These are phyloP conservation scores for Clarireedia monteithiana DNA, from an alignment of 2,329 filamentous ascomycete species.

Conservation along the genomic window DNA sequence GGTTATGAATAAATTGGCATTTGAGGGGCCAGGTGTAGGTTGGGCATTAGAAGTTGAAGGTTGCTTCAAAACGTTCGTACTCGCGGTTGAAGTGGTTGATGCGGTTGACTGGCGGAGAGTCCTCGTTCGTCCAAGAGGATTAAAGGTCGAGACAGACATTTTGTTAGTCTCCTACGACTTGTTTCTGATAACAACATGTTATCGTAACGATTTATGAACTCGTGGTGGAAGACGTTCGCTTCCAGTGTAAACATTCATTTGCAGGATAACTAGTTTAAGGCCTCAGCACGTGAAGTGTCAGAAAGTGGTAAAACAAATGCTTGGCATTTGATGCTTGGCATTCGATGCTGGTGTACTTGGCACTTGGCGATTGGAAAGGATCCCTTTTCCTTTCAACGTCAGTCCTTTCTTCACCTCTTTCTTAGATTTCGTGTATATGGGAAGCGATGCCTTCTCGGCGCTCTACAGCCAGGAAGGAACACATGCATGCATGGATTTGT, in stretches of 20 bases:
- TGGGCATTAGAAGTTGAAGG: constrained; percentile 8
- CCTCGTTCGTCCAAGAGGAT: constrained; percentile 18
- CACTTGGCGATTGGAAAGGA: neutral
- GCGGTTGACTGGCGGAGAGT: constrained; percentile 16
- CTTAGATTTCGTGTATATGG: neutral
- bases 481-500: too few species aligned
- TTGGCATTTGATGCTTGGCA: neutral
- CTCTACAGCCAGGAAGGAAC: too few species aligned
- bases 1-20: constrained; percentile 64
- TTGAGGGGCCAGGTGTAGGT: constrained; percentile 35
- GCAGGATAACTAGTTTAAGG: neutral
- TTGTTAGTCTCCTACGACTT: neutral
- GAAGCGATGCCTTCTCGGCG: too few species aligned
- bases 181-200: constrained; percentile 11
- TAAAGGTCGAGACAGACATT: constrained; percentile 22
- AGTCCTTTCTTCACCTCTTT: neutral
- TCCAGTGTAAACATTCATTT: too few species aligned
- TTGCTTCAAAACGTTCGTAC: constrained; percentile 15
- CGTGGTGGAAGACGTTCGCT: neutral
- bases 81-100: constrained; percentile 11
- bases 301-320: neutral
- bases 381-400: neutral
- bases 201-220: neutral
- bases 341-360: neutral
- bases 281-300: neutral